A percentile compares a stretch with the other conserved stretches of the same genome.
These are phyloP conservation scores for Xylaria polymorpha DNA, from an alignment of 2,329 filamentous ascomycete genomes.

Conservation along the genomic window DNA sequence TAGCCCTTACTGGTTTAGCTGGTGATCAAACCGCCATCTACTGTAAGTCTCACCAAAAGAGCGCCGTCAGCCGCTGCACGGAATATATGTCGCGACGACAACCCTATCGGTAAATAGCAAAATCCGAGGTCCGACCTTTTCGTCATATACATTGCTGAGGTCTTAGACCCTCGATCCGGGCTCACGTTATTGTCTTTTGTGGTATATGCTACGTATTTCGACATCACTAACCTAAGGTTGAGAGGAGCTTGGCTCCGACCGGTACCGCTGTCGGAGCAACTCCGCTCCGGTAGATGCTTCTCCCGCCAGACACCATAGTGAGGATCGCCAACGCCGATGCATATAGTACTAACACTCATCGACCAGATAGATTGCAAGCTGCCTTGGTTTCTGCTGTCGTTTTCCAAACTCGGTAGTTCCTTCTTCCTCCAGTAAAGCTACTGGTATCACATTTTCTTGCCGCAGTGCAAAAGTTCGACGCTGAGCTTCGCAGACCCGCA, in stretches of 20 bases:
- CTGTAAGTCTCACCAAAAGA: slow-evolving; percentile 9
- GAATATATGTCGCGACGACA: background rate
- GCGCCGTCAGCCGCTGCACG: slow-evolving; percentile 4
- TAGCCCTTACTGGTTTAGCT: background rate
- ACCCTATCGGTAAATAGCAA: background rate
- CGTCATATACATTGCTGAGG: background rate
- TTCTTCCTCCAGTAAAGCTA: background rate
- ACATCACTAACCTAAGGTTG: background rate
- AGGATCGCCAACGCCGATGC: background rate
- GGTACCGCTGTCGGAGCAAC: background rate
- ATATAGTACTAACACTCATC: background rate
- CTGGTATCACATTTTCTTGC: background rate
- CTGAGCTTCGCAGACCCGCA: background rate
- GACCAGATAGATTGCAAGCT: background rate
- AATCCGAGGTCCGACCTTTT: background rate
- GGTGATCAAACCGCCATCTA: background rate
- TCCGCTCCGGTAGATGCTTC: background rate
- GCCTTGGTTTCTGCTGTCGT: background rate
- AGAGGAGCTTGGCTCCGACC: background rate
- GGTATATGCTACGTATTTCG: background rate
- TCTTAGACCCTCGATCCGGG: background rate
- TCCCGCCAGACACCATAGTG: background rate
- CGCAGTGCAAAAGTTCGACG: background rate
- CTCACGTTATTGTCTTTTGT: background rate
- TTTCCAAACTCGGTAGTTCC: background rate